Evolutionary conservation across 768 basidiomycete genomes (phyloP).

Genomic region (Termitomyces sp.): DNA sequence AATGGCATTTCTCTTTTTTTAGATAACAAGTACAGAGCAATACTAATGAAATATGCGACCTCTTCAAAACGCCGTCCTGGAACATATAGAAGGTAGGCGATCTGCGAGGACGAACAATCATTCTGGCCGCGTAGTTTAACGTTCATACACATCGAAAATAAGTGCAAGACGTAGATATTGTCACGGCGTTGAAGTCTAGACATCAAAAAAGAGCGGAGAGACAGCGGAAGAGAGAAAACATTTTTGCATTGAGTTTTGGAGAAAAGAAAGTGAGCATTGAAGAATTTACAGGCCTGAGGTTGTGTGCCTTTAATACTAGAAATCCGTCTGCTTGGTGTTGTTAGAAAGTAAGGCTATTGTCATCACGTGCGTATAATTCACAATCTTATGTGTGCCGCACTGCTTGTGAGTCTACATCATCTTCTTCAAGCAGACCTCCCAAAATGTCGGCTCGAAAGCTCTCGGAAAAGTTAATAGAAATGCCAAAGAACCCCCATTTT

Average conservation of each 20-base stretch:
- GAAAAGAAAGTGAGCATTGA: background rate
- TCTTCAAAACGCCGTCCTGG: conserved; percentile 49
- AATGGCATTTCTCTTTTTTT: no score
- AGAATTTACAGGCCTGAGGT: no score
- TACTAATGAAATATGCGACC: conserved; percentile 27
- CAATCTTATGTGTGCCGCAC: no score
- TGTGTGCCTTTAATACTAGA: background rate
- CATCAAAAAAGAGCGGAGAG: background rate
- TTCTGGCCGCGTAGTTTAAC: conserved; percentile 73
- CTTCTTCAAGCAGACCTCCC: background rate
- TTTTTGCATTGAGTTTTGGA: background rate
- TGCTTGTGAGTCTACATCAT: background rate
- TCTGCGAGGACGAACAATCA: conserved; percentile 45
- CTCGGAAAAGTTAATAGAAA: conserved; percentile 18
- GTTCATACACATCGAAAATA: conserved; percentile 40
- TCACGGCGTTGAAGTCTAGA: conserved; percentile 38
- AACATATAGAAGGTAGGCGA: conserved; percentile 42
- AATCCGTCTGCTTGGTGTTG: conserved; percentile 1
- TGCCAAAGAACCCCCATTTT: conserved; percentile 53
- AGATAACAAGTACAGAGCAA: background rate
- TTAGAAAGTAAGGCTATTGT: background rate
- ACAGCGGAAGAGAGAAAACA: background rate
- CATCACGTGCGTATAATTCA: conserved; percentile 3
- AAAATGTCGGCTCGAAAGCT: conserved; percentile 26
- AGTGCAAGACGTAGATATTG: conserved; percentile 62